These are phyloP conservation scores for Larix kaempferi DNA, from an alignment of 75 land plant species.

Conservation along the genomic window DNA sequence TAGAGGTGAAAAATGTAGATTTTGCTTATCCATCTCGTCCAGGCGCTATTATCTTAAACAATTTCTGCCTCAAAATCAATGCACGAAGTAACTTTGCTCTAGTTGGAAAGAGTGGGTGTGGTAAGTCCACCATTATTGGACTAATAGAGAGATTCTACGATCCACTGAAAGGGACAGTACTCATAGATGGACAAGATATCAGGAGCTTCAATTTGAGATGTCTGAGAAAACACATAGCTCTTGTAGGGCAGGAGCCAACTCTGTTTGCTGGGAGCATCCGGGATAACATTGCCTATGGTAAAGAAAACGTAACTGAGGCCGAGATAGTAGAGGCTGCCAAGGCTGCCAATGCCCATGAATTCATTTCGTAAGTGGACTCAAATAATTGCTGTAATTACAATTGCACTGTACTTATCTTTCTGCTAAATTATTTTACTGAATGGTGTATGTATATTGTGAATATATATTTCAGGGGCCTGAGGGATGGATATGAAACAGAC, in stretches of 20 bases:
- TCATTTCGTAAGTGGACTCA: conserved; percentile 37
- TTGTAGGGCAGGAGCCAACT: conserved; percentile 79
- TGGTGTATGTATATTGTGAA: neutral
- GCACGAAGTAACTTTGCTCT: conserved; percentile 55
- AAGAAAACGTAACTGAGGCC: conserved; percentile 39
- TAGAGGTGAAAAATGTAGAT: conserved; percentile 50
- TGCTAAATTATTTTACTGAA: neutral
- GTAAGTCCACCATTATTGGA: conserved; percentile 72
- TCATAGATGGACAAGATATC: conserved; percentile 50
- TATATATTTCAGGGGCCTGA: conserved; percentile 13
- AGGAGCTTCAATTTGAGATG: conserved; percentile 37
- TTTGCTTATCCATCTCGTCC: conserved; percentile 78
- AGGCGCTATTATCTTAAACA: conserved; percentile 39
- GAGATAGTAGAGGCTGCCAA: conserved; percentile 61
- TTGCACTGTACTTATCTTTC: too few relatives aligned
- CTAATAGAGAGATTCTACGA: conserved; percentile 75
- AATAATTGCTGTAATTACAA: neutral
- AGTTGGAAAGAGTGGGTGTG: conserved; percentile 79
- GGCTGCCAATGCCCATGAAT: conserved; percentile 74
- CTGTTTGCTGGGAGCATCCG: conserved; percentile 60
- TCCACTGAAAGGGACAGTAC: conserved; percentile 43
- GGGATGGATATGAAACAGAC: conserved; percentile 62
- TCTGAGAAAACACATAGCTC: conserved; percentile 48
- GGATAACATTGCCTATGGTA: conserved; percentile 68
- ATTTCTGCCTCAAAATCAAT: conserved; percentile 42